Evolutionary conservation across 495 filamentous ascomycete genomes (phyloP).

Genomic region (Hypomontagnella monticulosa): DNA sequence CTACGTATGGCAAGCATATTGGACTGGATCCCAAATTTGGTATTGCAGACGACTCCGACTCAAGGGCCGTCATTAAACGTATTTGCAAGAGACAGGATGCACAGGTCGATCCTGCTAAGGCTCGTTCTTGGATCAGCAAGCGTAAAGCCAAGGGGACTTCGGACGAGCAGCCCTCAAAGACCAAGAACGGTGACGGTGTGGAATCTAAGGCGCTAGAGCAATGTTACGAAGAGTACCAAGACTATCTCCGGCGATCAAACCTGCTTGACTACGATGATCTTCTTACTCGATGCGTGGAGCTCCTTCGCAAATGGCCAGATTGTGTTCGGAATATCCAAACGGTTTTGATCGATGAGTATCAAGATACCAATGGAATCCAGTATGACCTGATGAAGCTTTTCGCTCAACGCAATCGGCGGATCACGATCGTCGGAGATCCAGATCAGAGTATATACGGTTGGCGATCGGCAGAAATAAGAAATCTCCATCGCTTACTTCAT

Average conservation of each 20-base stretch:
- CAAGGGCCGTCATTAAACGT: slow-evolving; percentile 76
- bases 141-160: slow-evolving; percentile 78
- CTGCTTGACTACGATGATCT: slow-evolving; percentile 97
- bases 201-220: slow-evolving; percentile 78
- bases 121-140: slow-evolving; percentile 81
- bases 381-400: slow-evolving; percentile 95
- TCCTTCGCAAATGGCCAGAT: slow-evolving; percentile 78
- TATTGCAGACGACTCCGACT: slow-evolving; percentile 91
- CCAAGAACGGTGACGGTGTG: slow-evolving; percentile 57
- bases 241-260: slow-evolving; percentile 75
- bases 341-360: slow-evolving; percentile 96
- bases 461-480: slow-evolving; percentile 94
- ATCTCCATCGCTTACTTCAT: slow-evolving; percentile 79
- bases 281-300: slow-evolving; percentile 81
- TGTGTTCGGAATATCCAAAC: slow-evolving; percentile 92
- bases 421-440: slow-evolving; percentile 96
- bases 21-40: slow-evolving; percentile 85
- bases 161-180: slow-evolving; percentile 46
- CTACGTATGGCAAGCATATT: slow-evolving; percentile 86
- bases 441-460: slow-evolving; percentile 99
- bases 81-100: slow-evolving; percentile 80
- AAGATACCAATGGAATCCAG: slow-evolving; percentile 95
- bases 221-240: slow-evolving; percentile 83
- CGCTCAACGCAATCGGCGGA: slow-evolving; percentile 72
- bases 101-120: slow-evolving; percentile 72